Evolutionary conservation across 345 rosid species (phyloP), one percentile per base, ranked within the genome.

Genomic region (Citrus hindsii): DNA sequence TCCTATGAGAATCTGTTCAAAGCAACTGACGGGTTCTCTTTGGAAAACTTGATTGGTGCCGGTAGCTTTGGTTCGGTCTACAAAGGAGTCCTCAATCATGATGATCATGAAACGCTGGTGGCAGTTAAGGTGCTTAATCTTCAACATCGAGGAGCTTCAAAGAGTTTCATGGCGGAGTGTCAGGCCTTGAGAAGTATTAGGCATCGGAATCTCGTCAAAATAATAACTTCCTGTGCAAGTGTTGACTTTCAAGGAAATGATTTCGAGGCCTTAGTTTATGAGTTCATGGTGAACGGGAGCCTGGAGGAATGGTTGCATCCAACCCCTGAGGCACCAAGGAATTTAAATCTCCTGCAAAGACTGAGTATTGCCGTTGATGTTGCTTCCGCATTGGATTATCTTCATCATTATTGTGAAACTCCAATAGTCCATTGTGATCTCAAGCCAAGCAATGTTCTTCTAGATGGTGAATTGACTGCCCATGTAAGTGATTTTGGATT

Each of bases 201-300:
- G 25, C 86, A 81, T 16, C 75, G 88, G 2, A 80, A 85, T 78
- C 79, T 82, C 22, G 71, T 78, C 25, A 82, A 85, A 46, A 56
- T 85, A 33, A 24, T 81, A 40, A 79, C 83, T n/a, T 61, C 55
- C 30, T 81, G 84, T 73, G 79, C 83, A 22, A 74, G 81, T 56
- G 53, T 86, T 14, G 72, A 81, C 30, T 19, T 48, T n/a, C 28
- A 68, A 48, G 85, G 84, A 4, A 46, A 55, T 63, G 82, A 75
- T 42, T 85, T 85, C 75, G 75, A 79, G 64, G 86, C 89, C 58
- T 28, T 86, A 5, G 79, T 85, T 22, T 79, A 46, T 13, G 79
- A 76, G 25, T 79, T 67, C 51, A 73, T 65, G 72, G 51, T 7
- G 4, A 78, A 71, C 30, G 80, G 76, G 48, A 78, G 63, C 42